A percentile compares a stretch with the other conserved stretches of the same genome.
Evolutionary conservation across 441 rosid genomes (phyloP).

Genomic region (Macaranga tanarius): DNA sequence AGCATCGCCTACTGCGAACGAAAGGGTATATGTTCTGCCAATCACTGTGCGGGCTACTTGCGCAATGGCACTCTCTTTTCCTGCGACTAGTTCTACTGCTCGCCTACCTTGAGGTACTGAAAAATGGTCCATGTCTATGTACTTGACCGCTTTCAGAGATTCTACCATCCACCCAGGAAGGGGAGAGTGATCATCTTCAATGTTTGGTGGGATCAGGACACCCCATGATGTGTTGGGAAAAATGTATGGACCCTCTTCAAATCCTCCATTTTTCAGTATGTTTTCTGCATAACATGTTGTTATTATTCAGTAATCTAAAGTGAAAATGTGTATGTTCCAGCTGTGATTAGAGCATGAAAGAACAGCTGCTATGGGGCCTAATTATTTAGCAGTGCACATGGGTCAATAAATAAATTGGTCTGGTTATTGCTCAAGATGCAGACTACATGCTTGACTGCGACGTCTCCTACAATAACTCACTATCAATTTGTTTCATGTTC

Average conservation of each 20-base stretch:
- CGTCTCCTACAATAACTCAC: no score
- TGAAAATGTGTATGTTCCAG: neutral
- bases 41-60: slow-evolving; percentile 50
- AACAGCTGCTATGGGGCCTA: slow-evolving; percentile 6
- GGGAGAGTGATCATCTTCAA: slow-evolving; percentile 81
- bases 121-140: slow-evolving; percentile 62
- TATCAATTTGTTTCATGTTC: no score
- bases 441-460: neutral
- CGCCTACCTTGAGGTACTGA: slow-evolving; percentile 57
- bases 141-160: slow-evolving; percentile 88
- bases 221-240: slow-evolving; percentile 78
- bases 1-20: slow-evolving; percentile 67
- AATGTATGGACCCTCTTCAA: slow-evolving; percentile 79
- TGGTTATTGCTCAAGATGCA: neutral
- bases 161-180: slow-evolving; percentile 87
- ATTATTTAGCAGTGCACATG: neutral
- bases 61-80: slow-evolving; percentile 74
- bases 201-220: slow-evolving; percentile 79
- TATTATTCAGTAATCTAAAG: neutral
- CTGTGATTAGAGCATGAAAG: neutral
- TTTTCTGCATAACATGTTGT: slow-evolving; percentile 44
- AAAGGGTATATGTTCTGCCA: slow-evolving; percentile 50
- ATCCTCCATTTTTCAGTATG: slow-evolving; percentile 66
- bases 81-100: slow-evolving; percentile 75
- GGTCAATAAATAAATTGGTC: slow-evolving; percentile 5